Evolutionary conservation across 2,329 filamentous ascomycete species (phyloP).

Genomic region (Diplodia scrobiculata): DNA sequence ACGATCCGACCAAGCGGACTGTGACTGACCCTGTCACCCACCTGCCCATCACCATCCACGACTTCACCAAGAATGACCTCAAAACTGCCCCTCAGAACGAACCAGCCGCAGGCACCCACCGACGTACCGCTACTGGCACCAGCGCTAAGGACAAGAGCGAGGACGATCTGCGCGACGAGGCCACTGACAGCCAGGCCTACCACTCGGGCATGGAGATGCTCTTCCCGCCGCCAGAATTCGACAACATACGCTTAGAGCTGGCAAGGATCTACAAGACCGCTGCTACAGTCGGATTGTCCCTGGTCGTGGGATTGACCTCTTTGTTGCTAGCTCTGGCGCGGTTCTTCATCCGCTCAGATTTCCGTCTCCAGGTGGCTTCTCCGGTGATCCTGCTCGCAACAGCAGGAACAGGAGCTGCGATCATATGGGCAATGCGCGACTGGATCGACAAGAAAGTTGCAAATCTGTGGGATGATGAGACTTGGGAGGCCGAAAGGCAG

Average conservation of each 20-base stretch:
- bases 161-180: slow-evolving; percentile 44
- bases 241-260: slow-evolving; percentile 50
- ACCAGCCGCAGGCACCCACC: slow-evolving; percentile 45
- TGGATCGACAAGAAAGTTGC: slow-evolving; percentile 66
- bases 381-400: slow-evolving; percentile 34
- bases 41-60: slow-evolving; percentile 67
- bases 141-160: slow-evolving; percentile 48
- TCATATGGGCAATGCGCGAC: slow-evolving; percentile 54
- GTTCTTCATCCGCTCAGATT: slow-evolving; percentile 30
- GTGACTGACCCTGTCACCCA: slow-evolving; percentile 75
- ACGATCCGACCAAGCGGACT: slow-evolving; percentile 56
- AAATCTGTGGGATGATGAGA: slow-evolving; percentile 66
- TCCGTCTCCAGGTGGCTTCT: slow-evolving; percentile 35
- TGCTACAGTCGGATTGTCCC: slow-evolving; percentile 46
- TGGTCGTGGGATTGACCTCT: slow-evolving; percentile 42
- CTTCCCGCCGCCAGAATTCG: slow-evolving; percentile 59
- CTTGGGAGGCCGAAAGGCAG: slow-evolving; percentile 66
- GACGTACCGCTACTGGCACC: slow-evolving; percentile 50
- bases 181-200: slow-evolving; percentile 39
- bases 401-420: slow-evolving; percentile 38
- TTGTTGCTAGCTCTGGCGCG: slow-evolving; percentile 34
- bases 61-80: slow-evolving; percentile 66
- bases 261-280: slow-evolving; percentile 50
- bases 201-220: slow-evolving; percentile 49
- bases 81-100: slow-evolving; percentile 52